These are phyloP conservation scores for Pleomassaria siparia DNA, from an alignment of 2,329 filamentous ascomycete species.

Conservation along the genomic window DNA sequence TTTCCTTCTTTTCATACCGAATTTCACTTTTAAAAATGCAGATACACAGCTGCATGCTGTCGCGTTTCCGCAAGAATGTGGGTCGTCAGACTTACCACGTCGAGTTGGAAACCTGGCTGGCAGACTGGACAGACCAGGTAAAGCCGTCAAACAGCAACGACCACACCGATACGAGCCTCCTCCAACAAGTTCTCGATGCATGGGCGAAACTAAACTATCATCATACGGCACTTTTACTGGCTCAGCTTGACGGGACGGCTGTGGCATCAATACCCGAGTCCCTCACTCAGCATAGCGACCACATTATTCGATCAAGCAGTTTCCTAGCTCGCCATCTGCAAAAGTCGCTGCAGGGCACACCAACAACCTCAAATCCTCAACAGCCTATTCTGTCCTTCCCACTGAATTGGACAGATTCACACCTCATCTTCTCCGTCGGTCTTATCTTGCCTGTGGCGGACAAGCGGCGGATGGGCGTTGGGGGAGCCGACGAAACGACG, in stretches of 20 bases:
- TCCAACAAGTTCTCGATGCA: background rate
- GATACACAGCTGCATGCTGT: background rate
- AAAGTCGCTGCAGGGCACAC: background rate
- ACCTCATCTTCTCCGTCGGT: background rate
- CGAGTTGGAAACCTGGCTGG: background rate
- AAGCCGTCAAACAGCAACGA: background rate
- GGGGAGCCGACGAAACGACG: background rate
- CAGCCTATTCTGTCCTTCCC: background rate
- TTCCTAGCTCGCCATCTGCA: background rate
- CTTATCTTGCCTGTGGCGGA: background rate
- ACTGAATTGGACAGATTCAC: background rate
- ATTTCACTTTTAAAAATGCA: background rate
- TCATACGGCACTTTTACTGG: background rate
- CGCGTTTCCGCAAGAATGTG: background rate
- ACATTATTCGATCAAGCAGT: background rate
- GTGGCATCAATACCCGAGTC: background rate
- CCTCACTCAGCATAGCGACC: background rate
- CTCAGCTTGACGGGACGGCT: background rate
- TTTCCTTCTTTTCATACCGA: background rate
- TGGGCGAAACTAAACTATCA: background rate
- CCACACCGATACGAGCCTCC: background rate
- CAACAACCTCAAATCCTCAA: background rate
- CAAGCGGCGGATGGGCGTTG: background rate
- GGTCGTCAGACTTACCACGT: background rate
- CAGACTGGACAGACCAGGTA: background rate